Evolutionary conservation across 805 yeast genomes (phyloP), one percentile per base, ranked within the genome.

Genomic region (Yamadazyma sp.): DNA sequence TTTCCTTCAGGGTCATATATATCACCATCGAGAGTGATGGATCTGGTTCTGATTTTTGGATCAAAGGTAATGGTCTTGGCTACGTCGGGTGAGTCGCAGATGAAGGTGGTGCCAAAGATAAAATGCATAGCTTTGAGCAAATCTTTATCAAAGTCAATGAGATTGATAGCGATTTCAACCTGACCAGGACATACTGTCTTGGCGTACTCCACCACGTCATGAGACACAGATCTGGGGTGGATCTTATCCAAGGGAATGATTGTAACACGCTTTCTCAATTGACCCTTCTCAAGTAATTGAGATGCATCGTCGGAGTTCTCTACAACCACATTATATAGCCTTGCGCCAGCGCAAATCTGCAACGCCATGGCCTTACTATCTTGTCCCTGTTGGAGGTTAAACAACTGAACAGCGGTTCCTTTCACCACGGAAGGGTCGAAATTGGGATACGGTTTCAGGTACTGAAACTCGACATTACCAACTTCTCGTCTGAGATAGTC

Each of bases 1-100:
- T 95, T 86, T 11, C 99, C 99, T 48, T 84, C 88, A 0, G 99
- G 99, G 55, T 93, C 99, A 61, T 90, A 93, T 8, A 83, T 75
- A 58, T 93, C 99, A 35, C 99, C 99, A 37, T 89, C 90, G 22
- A 85, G 58, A 0, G 99, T 93, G 11, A 95, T 88, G 20, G 95
- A 82, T 51, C 89, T 80, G 0, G 90, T 72, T 45, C 87, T 73
- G 11, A 91, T 80, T 38, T 78, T 74, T 0, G 91, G 93, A 56
- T 90, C 80, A 57, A 89, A 88, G 0, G 97, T 87, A n/a, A 93
- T 84, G 32, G 72, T 70, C 49, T 90, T 84, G 0, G 99, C 98
- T 0, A 95, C 80, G 11, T 84, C 82, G 0, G 96, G 85, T 60
- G 89, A 95, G 13, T 78, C 66, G 63, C 99, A 93, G 15, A 93